Base-by-base conservation (phyloP, 805 yeast species). In the Wickerhamomyces pijperi region DNA sequence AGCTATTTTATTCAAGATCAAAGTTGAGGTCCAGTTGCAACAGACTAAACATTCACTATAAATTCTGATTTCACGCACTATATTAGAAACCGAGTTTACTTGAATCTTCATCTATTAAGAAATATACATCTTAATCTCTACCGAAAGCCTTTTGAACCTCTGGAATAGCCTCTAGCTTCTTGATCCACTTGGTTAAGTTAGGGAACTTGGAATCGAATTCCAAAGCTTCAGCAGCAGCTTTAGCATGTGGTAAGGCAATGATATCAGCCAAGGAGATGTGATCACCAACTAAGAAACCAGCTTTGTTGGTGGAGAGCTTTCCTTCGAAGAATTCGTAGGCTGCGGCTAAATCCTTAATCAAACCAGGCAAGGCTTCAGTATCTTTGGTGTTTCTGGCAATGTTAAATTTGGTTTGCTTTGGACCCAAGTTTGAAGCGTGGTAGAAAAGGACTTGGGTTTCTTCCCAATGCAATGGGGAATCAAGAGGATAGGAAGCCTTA, bases 241-340 rank as follows among this genome's bases (percentile, higher is more conserved):
- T 41, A 34, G 50, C 55, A 36, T 51, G 57, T 6, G 74, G 68
- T 37, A 59, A 62, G 4, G 64, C 52, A 18, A 64, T 60, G 36
- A 75, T 51, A 54, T 81, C 88, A 8, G 83, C 82, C 39, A 73
- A 63, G 0, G 78, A 62, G 36, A 77, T 48, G 42, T 73, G 75
- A 44, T 70, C 70, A 33, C 82, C 82, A 40, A 75, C 80, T 18
- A 78, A 57, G 51, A 50, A 80, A 2, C 78, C 80, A 20, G 47
- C 31, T 6, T 55, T 54, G 43, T 64, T 74, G 32, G 61, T 50
- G 23, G 54, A 53, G 50, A 78, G 60, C 47, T 68, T 64, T 28
- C 58, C 60, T 45, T 77, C 79, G 39, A 75, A 48, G 18, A 76
- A 74, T 4, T 69, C 63, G 44, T 68, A 70, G 28, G 75, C 56